Percentiles rank a stretch among this genome's conserved stretches.
Conservation (phyloP, 148 eudicot species). For the Amaranthus hypochondriacus region DNA sequence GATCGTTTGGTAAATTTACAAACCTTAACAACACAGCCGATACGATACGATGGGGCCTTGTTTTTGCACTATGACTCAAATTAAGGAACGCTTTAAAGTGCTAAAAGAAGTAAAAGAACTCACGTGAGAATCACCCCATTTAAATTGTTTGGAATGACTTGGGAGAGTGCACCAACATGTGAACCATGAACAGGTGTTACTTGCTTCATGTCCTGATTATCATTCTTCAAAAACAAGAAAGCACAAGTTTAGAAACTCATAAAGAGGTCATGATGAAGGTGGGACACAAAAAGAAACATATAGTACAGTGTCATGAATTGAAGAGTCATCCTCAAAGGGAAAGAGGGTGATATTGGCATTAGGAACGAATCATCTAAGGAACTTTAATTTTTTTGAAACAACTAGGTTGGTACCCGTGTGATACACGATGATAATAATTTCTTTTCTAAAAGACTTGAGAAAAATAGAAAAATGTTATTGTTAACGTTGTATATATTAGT, state of each 20-base stretch:
- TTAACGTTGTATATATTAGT: not conserved
- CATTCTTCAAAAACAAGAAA: slow-evolving; percentile 34
- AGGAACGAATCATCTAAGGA: no score
- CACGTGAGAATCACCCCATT: slow-evolving; percentile 81
- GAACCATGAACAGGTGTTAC: slow-evolving; percentile 59
- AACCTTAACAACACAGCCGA: no score
- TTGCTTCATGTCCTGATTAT: slow-evolving; percentile 55
- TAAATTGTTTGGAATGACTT: slow-evolving; percentile 69
- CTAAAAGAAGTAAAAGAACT: slow-evolving; percentile 28
- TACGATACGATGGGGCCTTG: no score
- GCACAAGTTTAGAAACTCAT: slow-evolving; percentile 10
- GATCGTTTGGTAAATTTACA: no score
- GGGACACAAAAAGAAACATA: not conserved
- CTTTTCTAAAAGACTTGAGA: not conserved
- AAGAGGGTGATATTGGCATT: not conserved
- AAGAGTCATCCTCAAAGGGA: not conserved
- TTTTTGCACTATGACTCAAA: not conserved
- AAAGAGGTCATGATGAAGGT: slow-evolving; percentile 8
- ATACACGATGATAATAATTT: no score
- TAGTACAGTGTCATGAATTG: not conserved
- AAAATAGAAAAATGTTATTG: not conserved
- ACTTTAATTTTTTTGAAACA: no score
- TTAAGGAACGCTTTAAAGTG: not conserved
- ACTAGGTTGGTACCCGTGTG: no score
- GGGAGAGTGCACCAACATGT: slow-evolving; percentile 67